Conservation (phyloP, 2,329 filamentous ascomycete genomes). For the Aspergillus carbonarius region DNA sequence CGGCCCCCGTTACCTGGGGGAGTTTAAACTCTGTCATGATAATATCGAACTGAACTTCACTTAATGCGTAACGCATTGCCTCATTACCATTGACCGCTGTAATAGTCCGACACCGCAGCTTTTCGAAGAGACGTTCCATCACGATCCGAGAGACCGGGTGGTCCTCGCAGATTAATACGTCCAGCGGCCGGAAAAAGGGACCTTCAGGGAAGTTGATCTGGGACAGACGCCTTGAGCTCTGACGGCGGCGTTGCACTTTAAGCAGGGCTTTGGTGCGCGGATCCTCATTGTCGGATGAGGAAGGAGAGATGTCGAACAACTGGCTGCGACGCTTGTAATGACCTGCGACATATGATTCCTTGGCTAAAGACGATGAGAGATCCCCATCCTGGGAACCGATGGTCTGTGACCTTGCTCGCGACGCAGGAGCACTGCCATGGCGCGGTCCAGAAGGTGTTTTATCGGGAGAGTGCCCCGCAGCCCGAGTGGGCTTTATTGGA, state of each 20-base stretch:
- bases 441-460: constrained; percentile 59
- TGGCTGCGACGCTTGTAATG: constrained; percentile 92
- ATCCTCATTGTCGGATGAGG: constrained; percentile 95
- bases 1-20: constrained; percentile 89
- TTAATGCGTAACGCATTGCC: constrained; percentile 88
- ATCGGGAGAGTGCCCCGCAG: constrained; percentile 54
- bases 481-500: constrained; percentile 48
- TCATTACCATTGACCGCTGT: constrained; percentile 87
- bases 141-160: constrained; percentile 95
- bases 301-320: constrained; percentile 93
- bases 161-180: constrained; percentile 95
- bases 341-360: constrained; percentile 59
- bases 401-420: constrained; percentile 81
- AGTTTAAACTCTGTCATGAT: constrained; percentile 98
- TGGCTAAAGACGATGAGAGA: constrained; percentile 61
- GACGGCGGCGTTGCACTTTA: constrained; percentile 88
- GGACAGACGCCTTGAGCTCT: constrained; percentile 90
- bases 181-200: constrained; percentile 83
- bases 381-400: constrained; percentile 93
- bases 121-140: constrained; percentile 98
- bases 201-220: constrained; percentile 83
- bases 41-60: constrained; percentile 97
- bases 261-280: constrained; percentile 86
- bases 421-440: constrained; percentile 63
- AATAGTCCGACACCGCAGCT: constrained; percentile 90